phyloP scores from a whole-genome alignment of 2,329 filamentous ascomycete species.

The Furcasterigmium furcatum region DNA sequence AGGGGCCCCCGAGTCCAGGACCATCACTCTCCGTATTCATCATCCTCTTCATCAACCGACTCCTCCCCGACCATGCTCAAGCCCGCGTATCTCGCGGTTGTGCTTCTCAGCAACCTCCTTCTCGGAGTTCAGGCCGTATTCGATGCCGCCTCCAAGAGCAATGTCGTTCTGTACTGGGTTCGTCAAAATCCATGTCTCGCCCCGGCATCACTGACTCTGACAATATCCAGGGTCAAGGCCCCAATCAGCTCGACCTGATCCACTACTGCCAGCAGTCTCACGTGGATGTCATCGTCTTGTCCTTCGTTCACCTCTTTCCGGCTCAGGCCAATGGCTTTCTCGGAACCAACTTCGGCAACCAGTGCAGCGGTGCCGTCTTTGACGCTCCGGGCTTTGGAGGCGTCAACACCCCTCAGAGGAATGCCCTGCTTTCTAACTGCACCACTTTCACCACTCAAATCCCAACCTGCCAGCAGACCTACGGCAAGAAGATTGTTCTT shows the following conservation, averaged over 20 bases:
- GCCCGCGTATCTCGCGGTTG: too few species aligned
- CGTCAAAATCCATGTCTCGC: neutral
- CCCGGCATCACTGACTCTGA: neutral
- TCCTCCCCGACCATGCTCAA: too few species aligned
- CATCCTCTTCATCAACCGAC: neutral
- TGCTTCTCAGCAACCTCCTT: neutral
- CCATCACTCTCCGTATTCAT: too few species aligned
- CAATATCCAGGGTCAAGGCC: slow-evolving; percentile 32
- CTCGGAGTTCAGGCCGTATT: slow-evolving; percentile 15
- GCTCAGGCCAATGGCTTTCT: slow-evolving; percentile 36
- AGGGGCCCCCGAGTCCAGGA: too few species aligned
- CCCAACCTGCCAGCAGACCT: slow-evolving; percentile 30
- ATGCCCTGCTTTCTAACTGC: slow-evolving; percentile 28
- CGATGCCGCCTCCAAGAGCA: slow-evolving; percentile 26
- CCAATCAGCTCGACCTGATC: slow-evolving; percentile 29
- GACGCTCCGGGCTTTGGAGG: slow-evolving; percentile 27
- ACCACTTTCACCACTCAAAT: slow-evolving; percentile 29
- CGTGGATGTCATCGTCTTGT: slow-evolving; percentile 39
- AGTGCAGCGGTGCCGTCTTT: slow-evolving; percentile 28
- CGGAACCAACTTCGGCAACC: slow-evolving; percentile 37
- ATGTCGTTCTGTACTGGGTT: slow-evolving; percentile 41
- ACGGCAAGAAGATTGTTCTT: slow-evolving; percentile 35
- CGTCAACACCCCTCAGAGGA: slow-evolving; percentile 21
- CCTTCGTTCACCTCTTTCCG: slow-evolving; percentile 37
- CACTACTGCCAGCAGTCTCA: slow-evolving; percentile 32